A percentile compares a stretch with the other conserved stretches of the same genome.
Evolutionary conservation across 2,329 filamentous ascomycete genomes (phyloP).

Genomic region (Talaromyces rugulosus): DNA sequence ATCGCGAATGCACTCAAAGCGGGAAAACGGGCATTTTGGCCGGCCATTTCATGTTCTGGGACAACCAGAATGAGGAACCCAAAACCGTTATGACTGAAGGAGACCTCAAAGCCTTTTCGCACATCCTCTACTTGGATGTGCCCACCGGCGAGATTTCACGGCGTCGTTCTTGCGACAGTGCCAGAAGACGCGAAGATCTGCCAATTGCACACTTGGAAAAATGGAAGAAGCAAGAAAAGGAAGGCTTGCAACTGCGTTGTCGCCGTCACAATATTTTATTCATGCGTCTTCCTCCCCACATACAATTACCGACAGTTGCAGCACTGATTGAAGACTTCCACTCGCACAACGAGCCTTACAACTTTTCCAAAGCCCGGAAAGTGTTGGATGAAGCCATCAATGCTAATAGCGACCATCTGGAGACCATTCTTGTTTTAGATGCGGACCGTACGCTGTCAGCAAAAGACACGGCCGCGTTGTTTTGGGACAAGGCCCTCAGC

Average conservation of each 20-base stretch:
- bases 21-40: slow-evolving; percentile 46
- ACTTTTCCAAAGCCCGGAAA: slow-evolving; percentile 17
- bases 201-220: slow-evolving; percentile 37
- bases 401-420: slow-evolving; percentile 15
- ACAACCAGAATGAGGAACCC: slow-evolving; percentile 27
- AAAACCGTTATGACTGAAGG: slow-evolving; percentile 38
- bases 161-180: slow-evolving; percentile 36
- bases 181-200: slow-evolving; percentile 29
- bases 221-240: slow-evolving; percentile 49
- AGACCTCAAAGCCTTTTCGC: slow-evolving; percentile 50
- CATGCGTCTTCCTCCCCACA: slow-evolving; percentile 18
- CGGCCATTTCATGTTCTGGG: slow-evolving; percentile 57
- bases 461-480: slow-evolving; percentile 18
- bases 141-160: slow-evolving; percentile 33
- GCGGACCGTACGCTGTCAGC: slow-evolving; percentile 52
- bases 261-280: slow-evolving; percentile 47
- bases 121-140: slow-evolving; percentile 56
- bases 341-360: slow-evolving; percentile 1
- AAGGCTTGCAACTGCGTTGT: slow-evolving; percentile 43
- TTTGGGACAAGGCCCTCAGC: slow-evolving; percentile 11
- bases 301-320: background rate
- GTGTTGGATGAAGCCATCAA: slow-evolving; percentile 33
- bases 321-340: slow-evolving; percentile 1
- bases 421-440: slow-evolving; percentile 55
- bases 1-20: slow-evolving; percentile 29